phyloP scores from a whole-genome alignment of 805 yeast species.

The Sugiyamaella lignohabitans region DNA sequence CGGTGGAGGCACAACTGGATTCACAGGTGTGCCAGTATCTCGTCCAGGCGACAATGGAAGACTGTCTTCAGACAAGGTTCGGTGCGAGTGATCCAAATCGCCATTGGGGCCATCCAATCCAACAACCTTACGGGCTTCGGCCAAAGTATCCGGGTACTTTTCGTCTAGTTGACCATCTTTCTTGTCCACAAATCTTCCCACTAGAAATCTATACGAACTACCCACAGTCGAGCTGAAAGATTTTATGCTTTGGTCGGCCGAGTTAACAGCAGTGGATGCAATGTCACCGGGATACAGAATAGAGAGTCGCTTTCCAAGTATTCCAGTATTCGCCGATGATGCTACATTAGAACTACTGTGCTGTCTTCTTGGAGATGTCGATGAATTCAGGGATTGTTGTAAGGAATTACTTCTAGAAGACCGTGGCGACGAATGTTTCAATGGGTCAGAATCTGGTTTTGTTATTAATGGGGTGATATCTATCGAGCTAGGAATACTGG shows the following conservation, averaged over 20 bases:
- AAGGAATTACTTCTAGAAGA: slow-evolving; percentile 20
- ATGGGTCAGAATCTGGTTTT: slow-evolving; percentile 9
- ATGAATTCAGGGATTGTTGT: slow-evolving; percentile 11
- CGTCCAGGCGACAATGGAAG: slow-evolving; percentile 1
- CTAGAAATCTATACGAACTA: slow-evolving; percentile 28
- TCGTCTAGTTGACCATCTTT: slow-evolving; percentile 11
- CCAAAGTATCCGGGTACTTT: slow-evolving; percentile 21
- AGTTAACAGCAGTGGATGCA: slow-evolving; percentile 24
- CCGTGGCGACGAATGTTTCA: slow-evolving; percentile 10
- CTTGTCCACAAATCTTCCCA: slow-evolving; percentile 23
- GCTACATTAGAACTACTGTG: slow-evolving; percentile 6
- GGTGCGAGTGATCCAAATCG: neutral
- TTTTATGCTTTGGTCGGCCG: slow-evolving; percentile 27
- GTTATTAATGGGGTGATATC: slow-evolving; percentile 18
- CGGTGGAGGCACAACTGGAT: neutral
- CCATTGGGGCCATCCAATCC: slow-evolving; percentile 15
- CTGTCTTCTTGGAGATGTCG: slow-evolving; percentile 4
- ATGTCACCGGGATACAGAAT: slow-evolving; percentile 24
- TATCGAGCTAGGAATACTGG: slow-evolving; percentile 12
- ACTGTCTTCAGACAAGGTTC: neutral
- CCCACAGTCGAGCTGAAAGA: slow-evolving; percentile 32
- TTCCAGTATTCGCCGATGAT: neutral
- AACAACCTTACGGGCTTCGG: slow-evolving; percentile 22
- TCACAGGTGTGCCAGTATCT: neutral
- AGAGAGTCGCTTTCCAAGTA: slow-evolving; percentile 9